These are phyloP conservation scores for Gryganskiella cystojenkinii DNA, from an alignment of 192 early-diverging fungal species.

Conservation along the genomic window DNA sequence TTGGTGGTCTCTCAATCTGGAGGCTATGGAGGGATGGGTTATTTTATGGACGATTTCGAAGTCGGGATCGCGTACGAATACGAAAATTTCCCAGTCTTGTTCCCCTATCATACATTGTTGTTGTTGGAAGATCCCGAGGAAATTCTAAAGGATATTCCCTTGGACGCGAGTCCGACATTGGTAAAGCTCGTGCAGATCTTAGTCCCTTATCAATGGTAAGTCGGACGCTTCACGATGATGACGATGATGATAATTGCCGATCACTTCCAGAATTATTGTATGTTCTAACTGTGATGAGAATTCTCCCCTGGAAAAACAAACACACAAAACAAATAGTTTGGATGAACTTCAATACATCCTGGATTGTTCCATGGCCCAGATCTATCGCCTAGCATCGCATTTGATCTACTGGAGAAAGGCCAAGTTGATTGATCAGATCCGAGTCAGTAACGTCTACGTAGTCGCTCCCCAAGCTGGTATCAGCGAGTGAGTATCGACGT, in stretches of 20 bases:
- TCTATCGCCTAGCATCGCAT: constrained; percentile 91
- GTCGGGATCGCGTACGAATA: constrained; percentile 65
- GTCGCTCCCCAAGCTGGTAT: constrained; percentile 72
- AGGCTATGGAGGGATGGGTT: constrained; percentile 28
- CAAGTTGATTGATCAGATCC: constrained; percentile 88
- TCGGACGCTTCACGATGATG: too few relatives aligned
- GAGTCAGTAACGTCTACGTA: constrained; percentile 81
- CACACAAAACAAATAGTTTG: constrained; percentile 57
- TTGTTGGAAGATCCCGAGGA: constrained; percentile 88
- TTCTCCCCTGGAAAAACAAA: too few relatives aligned
- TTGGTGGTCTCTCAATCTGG: constrained; percentile 28
- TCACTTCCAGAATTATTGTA: too few relatives aligned
- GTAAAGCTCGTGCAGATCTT: constrained; percentile 91
- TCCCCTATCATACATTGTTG: constrained; percentile 90
- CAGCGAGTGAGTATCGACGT: constrained; percentile 60
- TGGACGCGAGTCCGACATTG: constrained; percentile 86
- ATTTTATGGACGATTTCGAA: constrained; percentile 49
- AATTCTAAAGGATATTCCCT: constrained; percentile 78
- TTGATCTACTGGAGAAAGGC: constrained; percentile 95
- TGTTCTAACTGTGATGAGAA: too few relatives aligned
- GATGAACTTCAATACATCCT: constrained; percentile 83
- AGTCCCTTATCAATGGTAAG: constrained; percentile 81
- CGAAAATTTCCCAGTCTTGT: constrained; percentile 76
- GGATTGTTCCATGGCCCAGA: constrained; percentile 94
- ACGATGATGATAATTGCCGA: too few relatives aligned